A percentile compares a stretch with the other conserved stretches of the same genome.
Evolutionary conservation across 2,329 filamentous ascomycete species (phyloP).

Genomic region (Clonostachys rosea): DNA sequence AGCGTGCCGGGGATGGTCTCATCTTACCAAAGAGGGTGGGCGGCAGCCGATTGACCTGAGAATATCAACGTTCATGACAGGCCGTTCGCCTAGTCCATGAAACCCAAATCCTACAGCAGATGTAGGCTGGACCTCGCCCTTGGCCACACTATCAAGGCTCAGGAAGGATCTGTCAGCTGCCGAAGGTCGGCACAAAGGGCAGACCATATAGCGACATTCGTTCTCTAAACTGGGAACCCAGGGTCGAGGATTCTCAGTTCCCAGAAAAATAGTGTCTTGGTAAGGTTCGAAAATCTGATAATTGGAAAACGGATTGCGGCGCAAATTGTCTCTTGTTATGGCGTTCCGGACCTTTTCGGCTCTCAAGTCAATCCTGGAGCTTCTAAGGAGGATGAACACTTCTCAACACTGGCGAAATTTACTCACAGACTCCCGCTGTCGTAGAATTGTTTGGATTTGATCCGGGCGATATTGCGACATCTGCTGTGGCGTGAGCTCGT

Average conservation of each 20-base stretch:
- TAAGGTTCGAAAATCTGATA: neutral
- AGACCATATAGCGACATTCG: slow-evolving; percentile 48
- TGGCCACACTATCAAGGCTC: slow-evolving; percentile 42
- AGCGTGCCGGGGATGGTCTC: neutral
- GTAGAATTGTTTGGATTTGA: slow-evolving; percentile 41
- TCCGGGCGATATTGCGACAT: slow-evolving; percentile 37
- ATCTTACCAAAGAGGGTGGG: slow-evolving; percentile 26
- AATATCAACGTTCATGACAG: slow-evolving; percentile 30
- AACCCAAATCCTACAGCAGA: slow-evolving; percentile 50
- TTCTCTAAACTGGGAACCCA: slow-evolving; percentile 28
- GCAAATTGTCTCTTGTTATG: slow-evolving; percentile 19
- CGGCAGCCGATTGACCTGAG: slow-evolving; percentile 34
- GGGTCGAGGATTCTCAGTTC: slow-evolving; percentile 8
- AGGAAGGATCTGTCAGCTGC: slow-evolving; percentile 38
- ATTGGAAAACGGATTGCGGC: slow-evolving; percentile 6
- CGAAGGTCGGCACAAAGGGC: slow-evolving; percentile 40
- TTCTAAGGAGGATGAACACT: neutral
- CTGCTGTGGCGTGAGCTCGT: slow-evolving; percentile 34
- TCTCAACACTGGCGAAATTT: slow-evolving; percentile 16
- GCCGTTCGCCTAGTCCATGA: slow-evolving; percentile 33
- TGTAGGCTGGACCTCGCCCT: slow-evolving; percentile 43
- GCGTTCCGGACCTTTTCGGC: slow-evolving; percentile 20
- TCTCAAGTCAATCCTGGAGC: neutral
- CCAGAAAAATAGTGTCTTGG: slow-evolving; percentile 3
- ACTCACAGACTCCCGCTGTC: slow-evolving; percentile 44